Evolutionary conservation across 139 green algal species (phyloP), one percentile per base, ranked within the genome.

Genomic region (Zygnema circumcarinatum): DNA sequence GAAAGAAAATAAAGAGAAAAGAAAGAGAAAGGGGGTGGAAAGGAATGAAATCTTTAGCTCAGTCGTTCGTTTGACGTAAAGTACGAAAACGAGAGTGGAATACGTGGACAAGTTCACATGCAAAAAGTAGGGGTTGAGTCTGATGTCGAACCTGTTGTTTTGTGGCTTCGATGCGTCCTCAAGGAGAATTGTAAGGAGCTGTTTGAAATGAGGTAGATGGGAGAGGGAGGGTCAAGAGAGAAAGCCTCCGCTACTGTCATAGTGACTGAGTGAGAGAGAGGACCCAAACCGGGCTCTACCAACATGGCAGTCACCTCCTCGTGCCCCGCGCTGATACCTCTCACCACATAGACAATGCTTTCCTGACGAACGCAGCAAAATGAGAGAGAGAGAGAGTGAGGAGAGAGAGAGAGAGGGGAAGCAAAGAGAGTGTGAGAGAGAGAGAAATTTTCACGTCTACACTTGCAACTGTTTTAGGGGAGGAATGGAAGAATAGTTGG

Each of bases 221-320:
- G 84, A 20, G 79, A 88, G 39, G 76, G 76, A 31, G 84, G 84
- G 38, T 79, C 32, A 29, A 89, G 33, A 74, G 40, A 89, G 54
- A 89, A 88, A 21, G 84, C 84, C 76, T 89, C 81, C 7, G 84
- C 84, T n/a, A 89, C 84, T 62, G 84, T 89, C 16, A 89, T 68
- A 16, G 31, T 39, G 20, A 89, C 42, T 39, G 79, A 36, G 33
- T 89, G 33, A 11, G 38, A 32, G 29, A 89, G 11, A 42, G 22
- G 62, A 36, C 31, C 1, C 62, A 85, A 29, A 29, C 32, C 25
- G 39, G 80, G 25, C 1, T 89, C 80, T 41, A 88, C 54, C 11
- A 89, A 29, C 35, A 32, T 52, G 0, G 35, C 84, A 29, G 68
- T 36, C 3, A 89, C 84, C 36, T 83, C 36, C 36, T 89, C 84